Percentiles rank a stretch among this genome's conserved stretches.
Evolutionary conservation across 2,329 filamentous ascomycete species (phyloP).

Genomic region (Macrophomina tecta): DNA sequence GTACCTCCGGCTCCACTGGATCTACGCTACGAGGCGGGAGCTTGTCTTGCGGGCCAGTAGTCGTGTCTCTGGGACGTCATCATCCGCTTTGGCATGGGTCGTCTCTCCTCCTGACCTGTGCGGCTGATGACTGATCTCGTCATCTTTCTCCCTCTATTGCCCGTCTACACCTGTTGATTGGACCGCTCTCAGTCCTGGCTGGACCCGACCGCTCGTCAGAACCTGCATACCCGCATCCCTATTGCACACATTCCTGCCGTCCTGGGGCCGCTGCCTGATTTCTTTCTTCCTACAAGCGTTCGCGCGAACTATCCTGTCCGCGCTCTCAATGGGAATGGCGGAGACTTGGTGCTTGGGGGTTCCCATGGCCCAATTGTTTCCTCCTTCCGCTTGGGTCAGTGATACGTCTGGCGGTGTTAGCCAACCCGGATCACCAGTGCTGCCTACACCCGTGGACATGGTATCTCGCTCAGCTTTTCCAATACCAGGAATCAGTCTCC

Average conservation of each 20-base stretch:
- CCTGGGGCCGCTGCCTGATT: constrained; percentile 16
- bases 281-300: neutral
- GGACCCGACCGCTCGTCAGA: constrained; percentile 1
- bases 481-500: neutral
- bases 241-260: neutral
- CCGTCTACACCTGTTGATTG: neutral
- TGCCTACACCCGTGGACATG: constrained; percentile 16
- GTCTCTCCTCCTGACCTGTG: constrained; percentile 7
- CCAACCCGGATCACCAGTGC: constrained; percentile 17
- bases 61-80: constrained; percentile 5
- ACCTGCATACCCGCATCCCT: constrained; percentile 8
- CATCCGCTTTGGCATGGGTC: neutral
- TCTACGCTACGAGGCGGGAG: constrained; percentile 14
- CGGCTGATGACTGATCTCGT: constrained; percentile 20
- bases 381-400: constrained; percentile 21
- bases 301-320: neutral
- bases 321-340: neutral
- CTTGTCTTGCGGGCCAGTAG: constrained; percentile 19
- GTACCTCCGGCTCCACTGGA: constrained; percentile 19
- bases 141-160: constrained; percentile 6
- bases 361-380: neutral
- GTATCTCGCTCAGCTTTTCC: constrained; percentile 1
- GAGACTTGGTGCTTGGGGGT: neutral
- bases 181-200: neutral
- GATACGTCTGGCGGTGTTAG: constrained; percentile 9